A percentile compares a stretch with the other conserved stretches of the same genome.
phyloP scores from a whole-genome alignment of 768 basidiomycete genomes.

The Mycena alexandri region DNA sequence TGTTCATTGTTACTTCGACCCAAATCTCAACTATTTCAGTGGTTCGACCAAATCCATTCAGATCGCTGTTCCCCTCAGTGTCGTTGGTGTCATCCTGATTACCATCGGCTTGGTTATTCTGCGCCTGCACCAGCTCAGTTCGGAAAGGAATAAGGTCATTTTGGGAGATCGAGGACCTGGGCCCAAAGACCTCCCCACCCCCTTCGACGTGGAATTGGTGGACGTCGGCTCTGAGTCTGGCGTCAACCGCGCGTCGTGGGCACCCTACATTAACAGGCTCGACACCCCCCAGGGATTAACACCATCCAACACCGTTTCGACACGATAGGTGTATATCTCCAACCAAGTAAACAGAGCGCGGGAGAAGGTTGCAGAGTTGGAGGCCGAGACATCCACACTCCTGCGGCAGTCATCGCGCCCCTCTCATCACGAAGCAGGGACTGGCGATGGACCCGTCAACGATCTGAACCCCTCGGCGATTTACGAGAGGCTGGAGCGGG shows the following conservation, averaged over 20 bases:
- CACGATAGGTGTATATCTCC: constrained; percentile 26
- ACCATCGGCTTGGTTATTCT: not conserved
- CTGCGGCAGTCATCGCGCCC: constrained; percentile 1
- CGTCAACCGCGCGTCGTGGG: constrained; percentile 5
- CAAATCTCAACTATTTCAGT: too few relatives aligned
- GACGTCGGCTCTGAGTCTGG: not conserved
- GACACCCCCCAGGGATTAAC: not conserved
- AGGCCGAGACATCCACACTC: constrained; percentile 8
- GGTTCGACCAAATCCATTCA: too few relatives aligned
- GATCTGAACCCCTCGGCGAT: not conserved
- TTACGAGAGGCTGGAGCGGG: not conserved
- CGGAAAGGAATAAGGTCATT: not conserved
- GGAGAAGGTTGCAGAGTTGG: constrained; percentile 20
- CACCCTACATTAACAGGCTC: not conserved
- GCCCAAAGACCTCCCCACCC: not conserved
- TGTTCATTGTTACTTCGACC: too few relatives aligned
- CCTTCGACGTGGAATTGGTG: not conserved
- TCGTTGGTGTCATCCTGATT: too few relatives aligned
- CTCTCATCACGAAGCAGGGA: not conserved
- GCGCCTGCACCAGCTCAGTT: not conserved
- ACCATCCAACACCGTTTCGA: not conserved
- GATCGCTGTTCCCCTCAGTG: too few relatives aligned
- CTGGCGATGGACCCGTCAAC: too few relatives aligned
- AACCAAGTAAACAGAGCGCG: constrained; percentile 25
- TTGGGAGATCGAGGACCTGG: not conserved